Evolutionary conservation across 768 basidiomycete species (phyloP).

Genomic region (Chalciporus sphaerocephalus): DNA sequence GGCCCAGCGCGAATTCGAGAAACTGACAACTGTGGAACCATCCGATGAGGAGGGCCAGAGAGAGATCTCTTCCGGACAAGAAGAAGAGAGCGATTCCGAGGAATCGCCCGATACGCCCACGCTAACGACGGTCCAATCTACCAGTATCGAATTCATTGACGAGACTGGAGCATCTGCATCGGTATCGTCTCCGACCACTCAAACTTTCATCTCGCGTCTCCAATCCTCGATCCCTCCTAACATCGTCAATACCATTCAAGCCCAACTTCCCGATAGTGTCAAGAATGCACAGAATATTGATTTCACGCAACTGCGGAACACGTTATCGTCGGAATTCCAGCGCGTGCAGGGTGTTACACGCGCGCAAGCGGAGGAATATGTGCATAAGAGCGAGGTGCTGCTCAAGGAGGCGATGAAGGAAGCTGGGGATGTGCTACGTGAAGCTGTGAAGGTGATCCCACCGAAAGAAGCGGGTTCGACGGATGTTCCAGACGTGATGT

Average conservation of each 20-base stretch:
- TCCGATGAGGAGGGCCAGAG: constrained; percentile 4
- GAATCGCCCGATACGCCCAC: constrained; percentile 27
- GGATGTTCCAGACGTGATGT: constrained; percentile 44
- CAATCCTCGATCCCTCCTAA: constrained; percentile 74
- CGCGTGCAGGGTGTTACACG: constrained; percentile 71
- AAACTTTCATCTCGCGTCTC: constrained; percentile 60
- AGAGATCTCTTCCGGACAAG: constrained; percentile 12
- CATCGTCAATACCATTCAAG: constrained; percentile 63
- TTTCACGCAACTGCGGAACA: constrained; percentile 60
- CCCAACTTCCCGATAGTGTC: constrained; percentile 61
- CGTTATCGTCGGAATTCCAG: constrained; percentile 61
- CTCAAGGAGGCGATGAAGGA: constrained; percentile 71
- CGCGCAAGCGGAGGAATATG: constrained; percentile 81
- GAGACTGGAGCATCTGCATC: constrained; percentile 15
- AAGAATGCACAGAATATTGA: constrained; percentile 63
- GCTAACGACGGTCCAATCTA: constrained; percentile 16
- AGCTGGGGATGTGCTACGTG: constrained; percentile 75
- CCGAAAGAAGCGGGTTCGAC: constrained; percentile 50
- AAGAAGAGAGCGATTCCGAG: constrained; percentile 23
- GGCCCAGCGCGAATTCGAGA: constrained; percentile 72
- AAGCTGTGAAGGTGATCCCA: constrained; percentile 90
- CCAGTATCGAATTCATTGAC: constrained; percentile 14
- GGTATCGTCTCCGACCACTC: constrained; percentile 23
- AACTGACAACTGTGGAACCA: constrained; percentile 39
- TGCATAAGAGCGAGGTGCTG: constrained; percentile 65